A percentile compares a stretch with the other conserved stretches of the same genome.
These are phyloP conservation scores for Neurospora africana DNA, from an alignment of 495 filamentous ascomycete genomes.

Conservation along the genomic window DNA sequence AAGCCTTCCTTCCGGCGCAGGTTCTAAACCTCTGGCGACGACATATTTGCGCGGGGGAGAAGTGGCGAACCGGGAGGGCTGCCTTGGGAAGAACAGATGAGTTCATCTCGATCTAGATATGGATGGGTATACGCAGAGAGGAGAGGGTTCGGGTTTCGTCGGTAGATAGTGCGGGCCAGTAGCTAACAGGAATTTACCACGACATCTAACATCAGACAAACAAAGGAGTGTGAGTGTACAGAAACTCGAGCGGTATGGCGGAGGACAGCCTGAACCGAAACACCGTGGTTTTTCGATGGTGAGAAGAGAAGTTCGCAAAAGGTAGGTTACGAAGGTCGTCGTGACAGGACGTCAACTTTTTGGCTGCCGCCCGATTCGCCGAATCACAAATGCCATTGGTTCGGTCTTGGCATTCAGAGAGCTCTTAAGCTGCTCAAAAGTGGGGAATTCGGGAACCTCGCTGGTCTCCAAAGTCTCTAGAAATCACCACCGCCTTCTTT, in stretches of 20 bases:
- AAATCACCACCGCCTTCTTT: slow-evolving; percentile 14
- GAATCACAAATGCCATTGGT: background rate
- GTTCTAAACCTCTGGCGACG: slow-evolving; percentile 30
- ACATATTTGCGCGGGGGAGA: slow-evolving; percentile 38
- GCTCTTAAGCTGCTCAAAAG: background rate
- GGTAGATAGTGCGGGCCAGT: background rate
- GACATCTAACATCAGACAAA: background rate
- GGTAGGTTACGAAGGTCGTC: background rate
- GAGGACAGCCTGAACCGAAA: background rate
- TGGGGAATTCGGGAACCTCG: background rate
- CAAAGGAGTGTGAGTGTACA: background rate
- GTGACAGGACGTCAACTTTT: background rate
- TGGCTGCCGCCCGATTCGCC: background rate
- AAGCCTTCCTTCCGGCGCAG: slow-evolving; percentile 11
- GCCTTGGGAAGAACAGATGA: slow-evolving; percentile 42
- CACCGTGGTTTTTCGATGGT: background rate
- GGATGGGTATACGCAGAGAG: background rate
- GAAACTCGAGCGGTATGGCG: background rate
- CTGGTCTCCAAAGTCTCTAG: slow-evolving; percentile 3
- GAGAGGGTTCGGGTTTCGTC: background rate
- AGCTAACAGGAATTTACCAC: background rate
- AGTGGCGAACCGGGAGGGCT: slow-evolving; percentile 36
- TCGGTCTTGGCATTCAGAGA: background rate
- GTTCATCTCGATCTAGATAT: slow-evolving; percentile 30
- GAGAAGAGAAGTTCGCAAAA: background rate